phyloP scores from a whole-genome alignment of 2,329 filamentous ascomycete genomes.

The Colletotrichum liaoningense region DNA sequence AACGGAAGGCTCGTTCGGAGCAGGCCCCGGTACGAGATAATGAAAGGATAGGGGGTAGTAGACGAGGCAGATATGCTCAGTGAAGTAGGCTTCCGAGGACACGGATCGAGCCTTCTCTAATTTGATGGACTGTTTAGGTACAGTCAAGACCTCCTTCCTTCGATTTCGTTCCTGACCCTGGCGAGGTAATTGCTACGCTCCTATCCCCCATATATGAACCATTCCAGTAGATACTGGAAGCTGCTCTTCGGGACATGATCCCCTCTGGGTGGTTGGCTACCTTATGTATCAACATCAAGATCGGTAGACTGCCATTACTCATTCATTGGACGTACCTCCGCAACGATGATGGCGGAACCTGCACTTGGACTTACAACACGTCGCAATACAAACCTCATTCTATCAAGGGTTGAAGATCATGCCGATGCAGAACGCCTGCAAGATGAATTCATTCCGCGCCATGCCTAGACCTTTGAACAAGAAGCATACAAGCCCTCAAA shows the following conservation, averaged over 20 bases:
- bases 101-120: background rate
- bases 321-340: no score
- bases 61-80: background rate
- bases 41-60: background rate
- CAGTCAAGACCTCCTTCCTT: background rate
- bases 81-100: background rate
- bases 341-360: background rate
- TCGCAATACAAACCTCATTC: background rate
- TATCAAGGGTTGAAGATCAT: background rate
- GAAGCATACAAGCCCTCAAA: constrained; percentile 4
- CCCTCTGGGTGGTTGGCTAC: background rate
- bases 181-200: background rate
- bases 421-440: background rate
- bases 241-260: background rate
- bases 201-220: background rate
- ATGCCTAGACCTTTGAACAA: constrained; percentile 21
- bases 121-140: background rate
- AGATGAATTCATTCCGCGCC: constrained; percentile 21
- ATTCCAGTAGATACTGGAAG: background rate
- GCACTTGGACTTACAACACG: no score
- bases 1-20: background rate
- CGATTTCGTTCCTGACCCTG: background rate
- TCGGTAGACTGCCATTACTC: background rate
- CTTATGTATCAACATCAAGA: background rate
- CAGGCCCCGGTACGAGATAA: background rate